Evolutionary conservation across 2,329 filamentous ascomycete species (phyloP).

Genomic region (Aureobasidium sp.): DNA sequence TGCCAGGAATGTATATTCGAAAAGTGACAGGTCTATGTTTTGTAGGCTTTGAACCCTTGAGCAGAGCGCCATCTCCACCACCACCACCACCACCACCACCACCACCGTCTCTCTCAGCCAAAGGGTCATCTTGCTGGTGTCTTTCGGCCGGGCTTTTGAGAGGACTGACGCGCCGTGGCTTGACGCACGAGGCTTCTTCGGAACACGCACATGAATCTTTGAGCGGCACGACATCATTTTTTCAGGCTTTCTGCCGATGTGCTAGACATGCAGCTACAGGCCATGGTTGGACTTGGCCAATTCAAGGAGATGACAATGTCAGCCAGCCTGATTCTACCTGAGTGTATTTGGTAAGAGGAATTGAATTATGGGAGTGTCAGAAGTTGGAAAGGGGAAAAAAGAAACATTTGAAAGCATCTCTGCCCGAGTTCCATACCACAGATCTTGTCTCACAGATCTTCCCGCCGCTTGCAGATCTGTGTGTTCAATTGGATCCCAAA

Average conservation of each 20-base stretch:
- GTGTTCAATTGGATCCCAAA: background rate
- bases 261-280: conserved; percentile 7
- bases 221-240: background rate
- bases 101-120: background rate
- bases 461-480: conserved; percentile 7
- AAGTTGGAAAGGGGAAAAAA: background rate
- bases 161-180: background rate
- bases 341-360: background rate
- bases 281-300: background rate
- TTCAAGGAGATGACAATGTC: background rate
- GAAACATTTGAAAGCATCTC: background rate
- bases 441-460: conserved; percentile 11
- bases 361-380: background rate
- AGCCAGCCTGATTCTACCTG: background rate
- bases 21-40: conserved; percentile 5
- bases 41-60: background rate
- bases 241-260: conserved; percentile 1
- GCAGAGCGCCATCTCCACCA: background rate
- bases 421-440: background rate
- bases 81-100: background rate
- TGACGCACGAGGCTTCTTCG: conserved; percentile 6
- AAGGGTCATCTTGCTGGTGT: background rate
- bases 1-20: background rate
- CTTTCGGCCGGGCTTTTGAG: background rate
- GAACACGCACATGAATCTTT: conserved; percentile 1